Base-by-base conservation (phyloP, 2,329 filamentous ascomycete species). In the Botrytis hyacinthi region DNA sequence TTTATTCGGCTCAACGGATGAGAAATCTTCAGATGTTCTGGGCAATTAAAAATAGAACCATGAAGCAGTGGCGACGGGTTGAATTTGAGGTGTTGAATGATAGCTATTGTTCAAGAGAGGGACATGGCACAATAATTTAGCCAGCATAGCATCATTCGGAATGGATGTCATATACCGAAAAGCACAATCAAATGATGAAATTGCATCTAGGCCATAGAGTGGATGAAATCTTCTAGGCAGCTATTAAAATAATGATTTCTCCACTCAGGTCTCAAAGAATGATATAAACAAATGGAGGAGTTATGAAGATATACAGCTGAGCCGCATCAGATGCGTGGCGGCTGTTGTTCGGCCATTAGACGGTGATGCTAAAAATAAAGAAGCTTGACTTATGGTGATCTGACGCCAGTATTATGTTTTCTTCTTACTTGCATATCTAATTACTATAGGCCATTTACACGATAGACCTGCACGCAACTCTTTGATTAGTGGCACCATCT, bases 301-400 rank as follows among this genome's bases (percentile, higher is more conserved):
- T 51, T 51, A n/a, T 54, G 65, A 68, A 29, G 35, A 42, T 54
- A 40, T 54, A 68, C 46, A 54, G 35, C 65, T 40, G 32, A 67
- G 65, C 46, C 32, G 65, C 65, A 67, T 40, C 20, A 32, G 42
- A 20, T 32, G 42, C 65, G 46, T 67, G 32, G 63, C 32, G 32
- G 18, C 16, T 37, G 32, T 8, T 54, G 42, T 66, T 66, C 29
- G 48, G 63, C 7, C 32, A 51, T 40, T 67, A 29, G 60, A 63
- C 16, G 46, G 40, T 29, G 42, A 35, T 54, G 46, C 65, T 67
- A 67, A 67, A 54, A 54, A 40, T 54, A 40, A 54, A 67, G n/a
- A 67, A 35, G 65, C 26, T 67, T 54, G 37, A 29, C n/a, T 40
- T 22, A 7, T 54, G 65, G 29, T 8, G 62, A 65, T 66, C 14